A percentile compares a stretch with the other conserved stretches of the same genome.
Evolutionary conservation across 2,329 filamentous ascomycete genomes (phyloP).

Genomic region (Penicillium sumatraense): DNA sequence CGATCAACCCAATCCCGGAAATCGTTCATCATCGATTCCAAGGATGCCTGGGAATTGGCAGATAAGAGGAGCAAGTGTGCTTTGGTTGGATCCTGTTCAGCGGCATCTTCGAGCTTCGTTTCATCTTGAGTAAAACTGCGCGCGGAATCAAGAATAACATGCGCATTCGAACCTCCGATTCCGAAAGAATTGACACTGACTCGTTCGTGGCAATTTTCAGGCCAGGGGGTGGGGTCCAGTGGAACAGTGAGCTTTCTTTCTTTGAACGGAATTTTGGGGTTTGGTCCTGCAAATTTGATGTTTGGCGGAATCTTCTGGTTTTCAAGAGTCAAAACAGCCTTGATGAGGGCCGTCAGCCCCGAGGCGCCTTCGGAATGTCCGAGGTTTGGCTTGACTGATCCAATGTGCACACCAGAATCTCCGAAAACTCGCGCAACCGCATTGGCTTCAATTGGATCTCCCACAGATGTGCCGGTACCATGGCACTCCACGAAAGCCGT

Average conservation of each 20-base stretch:
- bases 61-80: neutral
- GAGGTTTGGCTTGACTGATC: constrained; percentile 27
- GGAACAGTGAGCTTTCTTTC: constrained; percentile 8
- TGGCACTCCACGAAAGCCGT: constrained; percentile 22
- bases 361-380: constrained; percentile 28
- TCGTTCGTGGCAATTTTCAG: constrained; percentile 5
- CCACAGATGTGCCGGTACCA: constrained; percentile 19
- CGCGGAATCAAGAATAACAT: constrained; percentile 19
- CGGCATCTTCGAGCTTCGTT: neutral
- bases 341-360: constrained; percentile 24
- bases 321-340: constrained; percentile 24
- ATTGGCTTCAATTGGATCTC: constrained; percentile 11
- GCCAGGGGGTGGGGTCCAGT: constrained; percentile 8
- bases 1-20: neutral
- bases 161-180: constrained; percentile 26
- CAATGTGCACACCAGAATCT: constrained; percentile 5
- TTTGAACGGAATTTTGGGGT: constrained; percentile 10
- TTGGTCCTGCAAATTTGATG: constrained; percentile 22
- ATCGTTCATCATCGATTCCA: neutral
- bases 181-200: constrained; percentile 26
- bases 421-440: constrained; percentile 13
- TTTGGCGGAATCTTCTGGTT: constrained; percentile 22
- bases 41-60: neutral
- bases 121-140: too few relatives aligned
- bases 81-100: neutral